Evolutionary conservation across 768 basidiomycete species (phyloP), one percentile per base, ranked within the genome.

Genomic region (Trichaptum fuscoviolaceum): DNA sequence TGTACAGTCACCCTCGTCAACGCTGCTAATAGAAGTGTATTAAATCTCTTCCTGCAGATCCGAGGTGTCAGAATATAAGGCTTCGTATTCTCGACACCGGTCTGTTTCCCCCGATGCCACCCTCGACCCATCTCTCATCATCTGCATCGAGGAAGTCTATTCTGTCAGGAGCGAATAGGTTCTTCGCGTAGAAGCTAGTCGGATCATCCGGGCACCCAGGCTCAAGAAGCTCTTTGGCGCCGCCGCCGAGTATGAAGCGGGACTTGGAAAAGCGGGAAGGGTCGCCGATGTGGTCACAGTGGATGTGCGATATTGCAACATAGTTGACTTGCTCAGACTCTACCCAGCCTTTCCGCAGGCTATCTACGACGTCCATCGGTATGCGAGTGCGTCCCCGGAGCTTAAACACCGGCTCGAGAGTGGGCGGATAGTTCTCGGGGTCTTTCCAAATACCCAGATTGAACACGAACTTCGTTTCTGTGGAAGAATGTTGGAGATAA

Each of bases 281-380:
- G 63, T 68, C 65, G 59, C 69, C 67, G 36, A 64, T 57, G 58
- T 70, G 69, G 67, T 70, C 67, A 36, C 64, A 70, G 58, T 70
- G 69, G 20, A 64, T 30, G 52, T 70, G 69, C 12, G 67, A 68
- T 35, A 67, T 7, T 27, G 63, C 27, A 23, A 70, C 58, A 17
- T 35, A 59, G 17, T 57, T 12, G 15, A 70, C 35, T 25, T 59
- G 61, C 36, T 23, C 24, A 1, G 67, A 65, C 24, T 65, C 61
- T 30, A 70, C 35, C 20, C 69, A 68, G 61, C 68, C 69, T 36
- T 58, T 60, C 15, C 24, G 42, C 24, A 70, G 66, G 24, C 63
- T 67, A 34, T 67, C 66, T 1, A 64, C 63, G 25, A 67, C 65
- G 62, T 64, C 64, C 20, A 63, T 52, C 42, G 42, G 67, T 1